Conservation (phyloP, 208 protist species). For the Acanthamoeba castellanii region DNA sequence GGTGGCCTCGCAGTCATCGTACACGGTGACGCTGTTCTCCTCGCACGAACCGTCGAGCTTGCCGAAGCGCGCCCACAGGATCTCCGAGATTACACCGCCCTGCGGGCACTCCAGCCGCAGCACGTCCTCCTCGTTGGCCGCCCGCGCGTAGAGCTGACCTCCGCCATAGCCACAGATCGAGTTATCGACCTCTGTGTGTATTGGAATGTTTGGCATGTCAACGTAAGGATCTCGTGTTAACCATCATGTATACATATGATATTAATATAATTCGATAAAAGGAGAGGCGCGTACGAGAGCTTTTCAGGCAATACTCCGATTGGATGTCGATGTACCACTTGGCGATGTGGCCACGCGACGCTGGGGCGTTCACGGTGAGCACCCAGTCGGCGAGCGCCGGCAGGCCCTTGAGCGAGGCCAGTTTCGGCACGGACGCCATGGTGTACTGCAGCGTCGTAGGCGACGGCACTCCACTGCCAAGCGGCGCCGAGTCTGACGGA, state of each 20-base stretch:
- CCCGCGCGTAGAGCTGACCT: not conserved
- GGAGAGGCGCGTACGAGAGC: not conserved
- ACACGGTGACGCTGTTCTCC: not conserved
- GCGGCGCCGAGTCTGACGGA: not conserved
- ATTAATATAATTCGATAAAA: too few relatives aligned
- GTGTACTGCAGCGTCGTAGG: not conserved
- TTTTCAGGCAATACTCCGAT: constrained; percentile 22
- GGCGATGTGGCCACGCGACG: not conserved
- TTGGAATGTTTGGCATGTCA: too few relatives aligned
- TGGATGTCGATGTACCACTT: constrained; percentile 17
- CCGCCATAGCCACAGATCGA: not conserved
- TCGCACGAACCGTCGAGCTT: constrained; percentile 53
- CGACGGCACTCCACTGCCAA: not conserved
- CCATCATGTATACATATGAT: too few relatives aligned
- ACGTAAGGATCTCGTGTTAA: not conserved
- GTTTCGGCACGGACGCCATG: not conserved
- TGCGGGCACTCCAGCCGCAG: constrained; percentile 5
- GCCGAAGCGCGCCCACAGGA: not conserved
- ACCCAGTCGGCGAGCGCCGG: constrained; percentile 19
- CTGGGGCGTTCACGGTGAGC: not conserved
- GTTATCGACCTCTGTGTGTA: not conserved
- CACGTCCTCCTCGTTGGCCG: not conserved
- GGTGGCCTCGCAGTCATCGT: constrained; percentile 19
- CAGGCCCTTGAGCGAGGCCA: not conserved
- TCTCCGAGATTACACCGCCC: constrained; percentile 2